Percentiles rank a stretch among this genome's conserved stretches.
These are phyloP conservation scores for Curvularia spicifera DNA, from an alignment of 2,329 filamentous ascomycete species.

Conservation along the genomic window DNA sequence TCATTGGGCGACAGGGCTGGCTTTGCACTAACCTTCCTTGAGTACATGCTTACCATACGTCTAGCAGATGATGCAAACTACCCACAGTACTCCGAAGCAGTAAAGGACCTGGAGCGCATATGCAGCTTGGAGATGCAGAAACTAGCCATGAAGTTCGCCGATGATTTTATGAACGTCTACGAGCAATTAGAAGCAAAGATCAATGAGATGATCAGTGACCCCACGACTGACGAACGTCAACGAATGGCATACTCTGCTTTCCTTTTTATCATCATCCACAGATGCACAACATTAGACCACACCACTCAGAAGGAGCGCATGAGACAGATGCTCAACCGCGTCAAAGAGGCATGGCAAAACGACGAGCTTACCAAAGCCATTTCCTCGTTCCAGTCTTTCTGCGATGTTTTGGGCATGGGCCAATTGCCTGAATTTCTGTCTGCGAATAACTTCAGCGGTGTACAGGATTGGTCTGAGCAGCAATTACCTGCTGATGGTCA, in stretches of 20 bases:
- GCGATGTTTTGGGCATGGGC: conserved; percentile 76
- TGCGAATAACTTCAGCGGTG: conserved; percentile 72
- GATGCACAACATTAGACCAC: conserved; percentile 75
- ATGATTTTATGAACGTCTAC: conserved; percentile 87
- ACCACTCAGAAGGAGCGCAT: conserved; percentile 74
- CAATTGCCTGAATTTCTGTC: conserved; percentile 82
- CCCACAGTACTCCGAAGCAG: conserved; percentile 80
- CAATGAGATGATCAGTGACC: conserved; percentile 76
- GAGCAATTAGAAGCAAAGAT: conserved; percentile 84
- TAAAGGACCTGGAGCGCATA: conserved; percentile 85
- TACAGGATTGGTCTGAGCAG: conserved; percentile 82
- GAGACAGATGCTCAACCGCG: conserved; percentile 78
- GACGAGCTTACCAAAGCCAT: conserved; percentile 71
- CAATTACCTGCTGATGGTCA: conserved; percentile 80
- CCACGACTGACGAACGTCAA: conserved; percentile 78
- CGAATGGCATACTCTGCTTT: conserved; percentile 88
- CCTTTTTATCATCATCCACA: conserved; percentile 92
- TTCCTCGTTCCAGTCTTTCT: conserved; percentile 80
- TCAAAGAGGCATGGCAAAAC: conserved; percentile 80
- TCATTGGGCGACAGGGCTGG: conserved; percentile 76
- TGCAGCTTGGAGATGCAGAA: conserved; percentile 88
- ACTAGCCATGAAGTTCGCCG: conserved; percentile 86
- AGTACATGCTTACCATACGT: conserved; percentile 87
- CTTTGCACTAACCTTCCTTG: conserved; percentile 87
- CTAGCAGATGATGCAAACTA: conserved; percentile 74